Base-by-base conservation (phyloP, 768 basidiomycete species). In the Tulasnella sp. region DNA sequence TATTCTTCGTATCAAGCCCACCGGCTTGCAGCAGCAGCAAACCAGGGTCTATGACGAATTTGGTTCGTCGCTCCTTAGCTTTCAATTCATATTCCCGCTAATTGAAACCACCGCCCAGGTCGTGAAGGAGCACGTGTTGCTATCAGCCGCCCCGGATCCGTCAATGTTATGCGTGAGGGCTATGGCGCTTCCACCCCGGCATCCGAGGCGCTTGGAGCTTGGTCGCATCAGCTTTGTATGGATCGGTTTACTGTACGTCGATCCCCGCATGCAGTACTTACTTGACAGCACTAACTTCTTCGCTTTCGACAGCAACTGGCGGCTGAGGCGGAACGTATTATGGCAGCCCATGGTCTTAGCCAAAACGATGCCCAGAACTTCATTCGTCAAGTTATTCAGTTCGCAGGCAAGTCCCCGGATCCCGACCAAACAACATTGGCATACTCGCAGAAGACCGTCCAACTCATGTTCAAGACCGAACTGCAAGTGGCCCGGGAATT, bases 361-460 rank as follows among this genome's bases (percentile, higher is more conserved):
- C 14, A 94, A 95, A 6, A 95, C 83, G 96, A 98, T 75, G 89
- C 97, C 80, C 93, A 94, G 79, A 90, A 91, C 82, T 88, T 97
- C 79, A 89, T 97, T 82, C 90, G 93, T 71, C 94, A 95, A 83
- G 91, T 98, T 74, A 88, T 97, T 19, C 88, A 90, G 81, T 88
- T 97, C 75, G 94, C 95, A n/a, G 90, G 89, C 6, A 92, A 94
- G 81, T 92, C 94, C 1, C 85, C 88, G 24, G 94, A 96, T 78
- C 91, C 91, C 81, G 92, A 94, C 79, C 92, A 94, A 75, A 97
- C 96, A 3, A 94, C 96, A 0, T 87, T 99, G 79, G 88, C 91
- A 82, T 96, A 98, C 88, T 96, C 97, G 0, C 97, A 99, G 86
- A 97, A 98, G 86, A 93, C 97, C 78, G 97, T 99, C 5, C 97